Conservation (phyloP, 495 filamentous ascomycete species). For the Trichoderma orchidacearum region DNA sequence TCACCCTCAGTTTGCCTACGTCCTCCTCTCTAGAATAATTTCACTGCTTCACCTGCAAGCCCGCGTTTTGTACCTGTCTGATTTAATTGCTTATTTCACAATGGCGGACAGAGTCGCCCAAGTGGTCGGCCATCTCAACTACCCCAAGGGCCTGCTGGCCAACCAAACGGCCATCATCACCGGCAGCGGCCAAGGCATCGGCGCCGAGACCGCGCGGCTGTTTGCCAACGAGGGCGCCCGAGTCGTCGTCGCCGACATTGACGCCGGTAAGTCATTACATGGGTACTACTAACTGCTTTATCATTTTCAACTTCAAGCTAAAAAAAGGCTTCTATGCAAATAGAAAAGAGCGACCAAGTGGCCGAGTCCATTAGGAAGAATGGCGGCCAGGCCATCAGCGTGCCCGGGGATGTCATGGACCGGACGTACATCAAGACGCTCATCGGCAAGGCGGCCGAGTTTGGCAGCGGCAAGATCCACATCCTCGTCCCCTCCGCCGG, state of each 20-base stretch:
- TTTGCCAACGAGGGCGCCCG: conserved; percentile 81
- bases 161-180: conserved; percentile 82
- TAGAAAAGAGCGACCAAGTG: conserved; percentile 47
- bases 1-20: too few relatives aligned
- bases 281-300: too few relatives aligned
- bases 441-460: conserved; percentile 60
- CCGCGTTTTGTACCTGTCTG: too few relatives aligned
- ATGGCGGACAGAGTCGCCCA: conserved; percentile 50
- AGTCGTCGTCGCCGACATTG: conserved; percentile 72
- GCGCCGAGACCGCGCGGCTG: conserved; percentile 64
- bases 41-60: too few relatives aligned
- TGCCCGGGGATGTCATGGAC: conserved; percentile 61
- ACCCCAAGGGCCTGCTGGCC: conserved; percentile 59
- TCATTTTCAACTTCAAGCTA: too few relatives aligned
- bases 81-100: background rate
- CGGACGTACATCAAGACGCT: conserved; percentile 50
- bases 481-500: conserved; percentile 83
- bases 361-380: conserved; percentile 50
- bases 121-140: conserved; percentile 65
- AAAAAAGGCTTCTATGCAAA: too few relatives aligned
- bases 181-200: conserved; percentile 79
- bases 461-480: conserved; percentile 76
- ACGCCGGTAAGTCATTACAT: conserved; percentile 43
- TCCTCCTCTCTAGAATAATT: too few relatives aligned
- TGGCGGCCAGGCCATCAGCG: conserved; percentile 51